These are phyloP conservation scores for Talaromyces verruculosus DNA, from an alignment of 2,329 filamentous ascomycete species.

Conservation along the genomic window DNA sequence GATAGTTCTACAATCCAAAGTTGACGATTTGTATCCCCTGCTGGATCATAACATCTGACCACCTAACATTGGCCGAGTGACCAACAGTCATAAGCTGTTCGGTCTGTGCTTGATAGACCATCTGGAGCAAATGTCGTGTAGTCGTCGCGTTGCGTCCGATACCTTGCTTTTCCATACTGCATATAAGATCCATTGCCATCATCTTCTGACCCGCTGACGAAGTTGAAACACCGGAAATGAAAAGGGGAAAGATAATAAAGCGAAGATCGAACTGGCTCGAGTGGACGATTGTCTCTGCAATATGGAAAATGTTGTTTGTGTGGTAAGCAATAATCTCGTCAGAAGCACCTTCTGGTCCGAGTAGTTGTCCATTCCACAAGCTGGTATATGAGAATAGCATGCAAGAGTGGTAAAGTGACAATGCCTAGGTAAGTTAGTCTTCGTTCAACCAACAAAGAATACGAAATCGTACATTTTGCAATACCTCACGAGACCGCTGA, in stretches of 20 bases:
- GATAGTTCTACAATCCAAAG: conserved; percentile 48
- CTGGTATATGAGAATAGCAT: conserved; percentile 56
- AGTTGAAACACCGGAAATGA: conserved; percentile 53
- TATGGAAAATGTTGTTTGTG: conserved; percentile 46
- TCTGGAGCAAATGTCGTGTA: conserved; percentile 48
- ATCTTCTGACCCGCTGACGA: conserved; percentile 45
- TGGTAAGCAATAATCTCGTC: conserved; percentile 48
- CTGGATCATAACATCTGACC: conserved; percentile 50
- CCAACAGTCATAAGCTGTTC: conserved; percentile 41
- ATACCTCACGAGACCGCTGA: conserved; percentile 36
- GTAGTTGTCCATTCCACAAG: conserved; percentile 53
- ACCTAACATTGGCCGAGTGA: conserved; percentile 50
- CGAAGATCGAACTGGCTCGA: conserved; percentile 44
- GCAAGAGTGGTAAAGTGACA: conserved; percentile 51
- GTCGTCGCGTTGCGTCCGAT: conserved; percentile 51
- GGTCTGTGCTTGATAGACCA: conserved; percentile 52
- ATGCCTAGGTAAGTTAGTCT: conserved; percentile 32
- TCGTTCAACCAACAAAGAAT: not conserved
- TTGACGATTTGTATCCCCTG: conserved; percentile 52
- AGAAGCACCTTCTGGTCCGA: conserved; percentile 40
- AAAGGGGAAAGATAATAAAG: conserved; percentile 55
- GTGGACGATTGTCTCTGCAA: conserved; percentile 44
- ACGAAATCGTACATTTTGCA: conserved; percentile 46
- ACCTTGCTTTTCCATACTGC: conserved; percentile 48
- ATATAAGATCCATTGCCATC: conserved; percentile 51